phyloP scores from a whole-genome alignment of 306 rosid genomes.

The Quercus agrifolia region DNA sequence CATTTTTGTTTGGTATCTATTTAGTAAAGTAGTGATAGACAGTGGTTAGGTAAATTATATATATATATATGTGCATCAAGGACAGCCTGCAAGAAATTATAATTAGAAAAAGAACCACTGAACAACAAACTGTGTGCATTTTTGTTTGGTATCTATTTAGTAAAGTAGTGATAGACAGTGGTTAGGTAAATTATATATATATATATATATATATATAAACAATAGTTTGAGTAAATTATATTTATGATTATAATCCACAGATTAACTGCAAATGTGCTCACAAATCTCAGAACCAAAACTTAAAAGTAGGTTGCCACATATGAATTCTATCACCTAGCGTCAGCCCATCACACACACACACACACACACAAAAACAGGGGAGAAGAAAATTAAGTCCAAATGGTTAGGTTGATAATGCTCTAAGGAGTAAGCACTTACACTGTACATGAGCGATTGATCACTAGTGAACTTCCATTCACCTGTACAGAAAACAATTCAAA shows the following conservation, averaged over 20 bases:
- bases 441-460: constrained; percentile 71
- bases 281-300: constrained; percentile 5
- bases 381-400: no score
- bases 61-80: constrained; percentile 76
- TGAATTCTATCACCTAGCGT: not conserved
- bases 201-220: not conserved
- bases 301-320: not conserved
- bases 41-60: not conserved
- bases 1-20: not conserved
- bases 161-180: not conserved
- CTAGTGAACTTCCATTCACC: constrained; percentile 79
- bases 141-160: not conserved
- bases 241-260: not conserved
- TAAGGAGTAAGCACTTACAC: constrained; percentile 42
- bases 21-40: not conserved
- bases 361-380: no score
- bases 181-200: not conserved
- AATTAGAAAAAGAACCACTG: constrained; percentile 1
- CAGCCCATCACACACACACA: no score
- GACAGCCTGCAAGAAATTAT: constrained; percentile 63
- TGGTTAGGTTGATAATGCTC: not conserved
- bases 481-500: constrained; percentile 34
- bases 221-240: no score
- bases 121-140: not conserved
- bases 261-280: not conserved